A percentile compares a stretch with the other conserved stretches of the same genome.
phyloP scores from a whole-genome alignment of 2,329 filamentous ascomycete species.

The Aspergillus sojae region DNA sequence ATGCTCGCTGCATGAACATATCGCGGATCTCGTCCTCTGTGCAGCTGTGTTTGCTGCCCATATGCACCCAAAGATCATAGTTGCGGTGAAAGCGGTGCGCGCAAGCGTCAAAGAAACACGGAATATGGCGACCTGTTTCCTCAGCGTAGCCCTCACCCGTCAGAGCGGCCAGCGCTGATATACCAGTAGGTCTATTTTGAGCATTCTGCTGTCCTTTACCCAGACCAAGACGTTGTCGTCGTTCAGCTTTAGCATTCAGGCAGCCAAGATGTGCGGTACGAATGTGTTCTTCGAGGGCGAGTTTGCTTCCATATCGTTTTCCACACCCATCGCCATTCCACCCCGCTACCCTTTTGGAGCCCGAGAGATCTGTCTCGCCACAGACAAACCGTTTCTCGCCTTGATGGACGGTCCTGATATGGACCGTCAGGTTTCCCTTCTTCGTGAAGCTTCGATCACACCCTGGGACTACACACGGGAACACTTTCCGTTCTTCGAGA shows the following conservation, averaged over 20 bases:
- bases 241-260: conserved; percentile 45
- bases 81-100: conserved; percentile 59
- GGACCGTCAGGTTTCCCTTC: conserved; percentile 78
- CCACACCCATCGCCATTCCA: conserved; percentile 76
- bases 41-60: conserved; percentile 49
- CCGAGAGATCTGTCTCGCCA: conserved; percentile 65
- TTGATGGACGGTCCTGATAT: conserved; percentile 76
- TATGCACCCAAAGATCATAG: conserved; percentile 61
- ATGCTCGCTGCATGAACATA: conserved; percentile 43
- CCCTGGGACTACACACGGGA: conserved; percentile 66
- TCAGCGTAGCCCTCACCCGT: conserved; percentile 60
- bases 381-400: conserved; percentile 76
- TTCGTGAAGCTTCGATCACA: conserved; percentile 81
- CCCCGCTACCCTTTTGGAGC: conserved; percentile 58
- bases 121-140: conserved; percentile 52
- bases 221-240: conserved; percentile 37
- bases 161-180: conserved; percentile 50
- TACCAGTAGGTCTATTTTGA: conserved; percentile 23
- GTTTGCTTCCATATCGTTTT: conserved; percentile 74
- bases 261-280: conserved; percentile 77
- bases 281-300: conserved; percentile 79
- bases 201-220: conserved; percentile 17
- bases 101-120: conserved; percentile 56
- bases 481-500: conserved; percentile 65
- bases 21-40: conserved; percentile 44